Percentiles rank a stretch among this genome's conserved stretches.
Evolutionary conservation across 352 stramenopile genomes (phyloP).

Genomic region (Pythium biforme): DNA sequence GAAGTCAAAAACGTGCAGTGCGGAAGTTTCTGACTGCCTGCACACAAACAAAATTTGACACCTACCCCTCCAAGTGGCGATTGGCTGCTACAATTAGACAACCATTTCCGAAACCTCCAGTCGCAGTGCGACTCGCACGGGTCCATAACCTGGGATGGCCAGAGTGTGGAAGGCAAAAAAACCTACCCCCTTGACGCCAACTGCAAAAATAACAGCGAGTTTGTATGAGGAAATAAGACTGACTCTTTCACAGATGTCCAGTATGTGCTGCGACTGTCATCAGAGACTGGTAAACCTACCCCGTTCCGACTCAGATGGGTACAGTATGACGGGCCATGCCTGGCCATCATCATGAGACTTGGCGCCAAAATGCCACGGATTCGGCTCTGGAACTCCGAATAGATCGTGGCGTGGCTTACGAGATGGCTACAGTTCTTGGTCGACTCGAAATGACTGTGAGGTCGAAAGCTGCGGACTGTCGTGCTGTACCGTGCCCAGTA

Average conservation of each 20-base stretch:
- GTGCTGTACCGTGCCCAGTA: no score
- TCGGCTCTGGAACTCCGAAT: no score
- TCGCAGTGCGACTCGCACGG: neutral
- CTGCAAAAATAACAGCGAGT: neutral
- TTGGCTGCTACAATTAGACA: conserved; percentile 24
- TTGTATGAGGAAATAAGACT: conserved; percentile 12
- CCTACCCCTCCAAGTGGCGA: conserved; percentile 17
- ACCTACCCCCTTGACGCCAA: conserved; percentile 16
- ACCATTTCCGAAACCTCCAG: neutral
- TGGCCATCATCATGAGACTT: neutral
- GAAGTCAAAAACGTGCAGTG: conserved; percentile 11
- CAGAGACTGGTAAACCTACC: neutral
- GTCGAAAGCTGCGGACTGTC: no score
- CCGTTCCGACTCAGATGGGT: neutral
- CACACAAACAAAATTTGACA: conserved; percentile 1
- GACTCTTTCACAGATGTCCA: conserved; percentile 20
- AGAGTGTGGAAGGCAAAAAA: conserved; percentile 6
- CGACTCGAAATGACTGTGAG: no score
- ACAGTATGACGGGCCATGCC: no score
- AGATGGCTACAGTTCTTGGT: neutral
- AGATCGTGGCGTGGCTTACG: no score
- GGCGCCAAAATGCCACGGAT: neutral
- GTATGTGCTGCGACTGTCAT: no score
- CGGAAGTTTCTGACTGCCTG: conserved; percentile 20
- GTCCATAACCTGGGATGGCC: conserved; percentile 10